phyloP scores from a whole-genome alignment of 257 asterid genomes.

The Gardenia jasminoides region DNA sequence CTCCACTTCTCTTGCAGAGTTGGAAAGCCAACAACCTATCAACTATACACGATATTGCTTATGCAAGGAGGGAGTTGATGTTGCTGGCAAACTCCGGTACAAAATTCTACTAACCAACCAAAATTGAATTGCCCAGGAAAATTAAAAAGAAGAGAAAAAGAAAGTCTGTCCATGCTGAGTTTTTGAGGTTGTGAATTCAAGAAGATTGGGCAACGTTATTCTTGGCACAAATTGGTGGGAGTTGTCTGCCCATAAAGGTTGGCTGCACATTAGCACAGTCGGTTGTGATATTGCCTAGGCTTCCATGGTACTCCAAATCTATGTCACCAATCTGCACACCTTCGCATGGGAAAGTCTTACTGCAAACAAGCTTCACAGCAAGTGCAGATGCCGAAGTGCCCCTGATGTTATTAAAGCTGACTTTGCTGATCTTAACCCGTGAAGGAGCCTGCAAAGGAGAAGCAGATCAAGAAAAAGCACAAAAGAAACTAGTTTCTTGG shows the following conservation, averaged over 20 bases:
- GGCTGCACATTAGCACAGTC: slow-evolving; percentile 46
- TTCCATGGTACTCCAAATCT: slow-evolving; percentile 37
- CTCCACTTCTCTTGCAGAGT: slow-evolving; percentile 8
- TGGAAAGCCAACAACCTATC: neutral
- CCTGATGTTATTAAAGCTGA: slow-evolving; percentile 21
- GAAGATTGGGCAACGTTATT: neutral
- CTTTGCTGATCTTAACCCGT: slow-evolving; percentile 22
- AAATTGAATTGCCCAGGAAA: neutral
- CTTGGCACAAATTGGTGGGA: slow-evolving; percentile 29
- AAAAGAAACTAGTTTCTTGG: neutral
- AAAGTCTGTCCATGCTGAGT: neutral
- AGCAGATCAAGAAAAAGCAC: neutral
- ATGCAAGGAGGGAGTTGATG: slow-evolving; percentile 12
- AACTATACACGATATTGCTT: neutral
- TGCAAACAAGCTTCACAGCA: slow-evolving; percentile 37
- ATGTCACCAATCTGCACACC: slow-evolving; percentile 37
- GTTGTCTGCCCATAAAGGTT: slow-evolving; percentile 31
- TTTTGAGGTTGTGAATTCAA: neutral
- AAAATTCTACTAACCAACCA: neutral
- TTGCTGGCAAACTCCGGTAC: neutral
- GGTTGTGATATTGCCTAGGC: slow-evolving; percentile 27
- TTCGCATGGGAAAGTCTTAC: slow-evolving; percentile 43
- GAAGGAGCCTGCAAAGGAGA: slow-evolving; percentile 21
- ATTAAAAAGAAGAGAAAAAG: neutral
- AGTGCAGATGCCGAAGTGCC: slow-evolving; percentile 39